Evolutionary conservation across 106 monocot species (phyloP), one percentile per base, ranked within the genome.

Genomic region (Platanthera zijinensis): DNA sequence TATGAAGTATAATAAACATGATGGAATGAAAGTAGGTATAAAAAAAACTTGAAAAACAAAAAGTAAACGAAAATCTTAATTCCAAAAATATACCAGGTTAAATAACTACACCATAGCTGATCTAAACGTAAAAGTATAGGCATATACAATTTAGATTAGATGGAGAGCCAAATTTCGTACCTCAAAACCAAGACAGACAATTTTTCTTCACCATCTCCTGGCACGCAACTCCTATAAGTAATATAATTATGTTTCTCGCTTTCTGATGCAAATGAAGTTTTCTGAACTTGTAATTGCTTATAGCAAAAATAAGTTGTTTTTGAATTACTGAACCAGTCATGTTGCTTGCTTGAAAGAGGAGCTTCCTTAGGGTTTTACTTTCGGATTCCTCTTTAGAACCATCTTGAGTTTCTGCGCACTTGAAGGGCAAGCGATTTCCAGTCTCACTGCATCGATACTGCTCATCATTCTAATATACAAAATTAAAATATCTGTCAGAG

Each of bases 111-210:
- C 14, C 22, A 21, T 22, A 22, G 25, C 63, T 22, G 10, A 19
- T 21, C 21, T 62, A 10, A 62, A 62, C 14, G 69, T 52, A 52
- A 53, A 13, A 14, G 5, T 56, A 56, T 15, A 56, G 19, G 8
- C 19, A 62, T 25, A 2, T 21, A 8, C 62, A 25, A 0, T 21
- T 25, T 39, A 32, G 12, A 66, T 25, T 32, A 66, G 66, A 66
- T 22, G 21, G 11, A 19, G 57, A 53, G 10, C 32, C 10, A 62
- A 57, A 22, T 5, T 22, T 5, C 77, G 75, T 91, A 99, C 99
- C 99, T 99, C 99, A 92, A 99, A 99, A 84, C 99, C 94, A 88
- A 99, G 67, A 99, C 72, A 72, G 99, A 90, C 73, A 99, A 69
- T 57, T 80, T 99, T 67, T 99, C 99, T 85, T 90, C 92, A 54